A percentile compares a stretch with the other conserved stretches of the same genome.
Evolutionary conservation across 139 green algal genomes (phyloP).

Genomic region (Marvania coccoides): DNA sequence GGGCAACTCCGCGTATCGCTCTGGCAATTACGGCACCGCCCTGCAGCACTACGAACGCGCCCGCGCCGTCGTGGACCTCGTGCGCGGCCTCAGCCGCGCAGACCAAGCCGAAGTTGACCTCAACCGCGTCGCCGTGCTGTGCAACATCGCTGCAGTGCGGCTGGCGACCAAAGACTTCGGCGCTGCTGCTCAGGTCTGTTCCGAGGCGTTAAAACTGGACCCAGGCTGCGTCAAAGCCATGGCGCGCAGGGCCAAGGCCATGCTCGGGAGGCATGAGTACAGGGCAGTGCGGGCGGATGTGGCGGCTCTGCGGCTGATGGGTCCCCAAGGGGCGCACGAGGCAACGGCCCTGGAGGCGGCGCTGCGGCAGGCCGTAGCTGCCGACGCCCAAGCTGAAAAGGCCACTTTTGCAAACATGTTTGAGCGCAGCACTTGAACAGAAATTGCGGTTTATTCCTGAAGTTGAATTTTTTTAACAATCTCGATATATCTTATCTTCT

Average conservation of each 20-base stretch:
- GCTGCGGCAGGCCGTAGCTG: slow-evolving; percentile 1
- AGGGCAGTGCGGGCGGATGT: slow-evolving; percentile 12
- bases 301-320: neutral
- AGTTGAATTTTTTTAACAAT: neutral
- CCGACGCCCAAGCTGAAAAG: neutral
- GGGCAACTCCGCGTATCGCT: slow-evolving; percentile 43
- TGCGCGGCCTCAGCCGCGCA: slow-evolving; percentile 28
- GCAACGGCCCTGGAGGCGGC: neutral
- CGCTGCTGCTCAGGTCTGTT: slow-evolving; percentile 23
- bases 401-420: slow-evolving; percentile 25
- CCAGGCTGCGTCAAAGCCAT: slow-evolving; percentile 36
- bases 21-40: slow-evolving; percentile 23
- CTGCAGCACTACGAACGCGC: slow-evolving; percentile 50
- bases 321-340: neutral
- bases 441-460: neutral
- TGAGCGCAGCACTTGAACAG: neutral
- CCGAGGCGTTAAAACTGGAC: slow-evolving; percentile 31
- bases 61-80: slow-evolving; percentile 40
- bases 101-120: slow-evolving; percentile 46
- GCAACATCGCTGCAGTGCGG: slow-evolving; percentile 54
- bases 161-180: slow-evolving; percentile 34
- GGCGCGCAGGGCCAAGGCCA: slow-evolving; percentile 35
- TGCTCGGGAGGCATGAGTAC: slow-evolving; percentile 29
- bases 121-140: slow-evolving; percentile 39
- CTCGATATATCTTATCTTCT: too few species aligned